Evolutionary conservation across 106 monocot species (phyloP), one percentile per base, ranked within the genome.

Genomic region (Acorus gramineus): DNA sequence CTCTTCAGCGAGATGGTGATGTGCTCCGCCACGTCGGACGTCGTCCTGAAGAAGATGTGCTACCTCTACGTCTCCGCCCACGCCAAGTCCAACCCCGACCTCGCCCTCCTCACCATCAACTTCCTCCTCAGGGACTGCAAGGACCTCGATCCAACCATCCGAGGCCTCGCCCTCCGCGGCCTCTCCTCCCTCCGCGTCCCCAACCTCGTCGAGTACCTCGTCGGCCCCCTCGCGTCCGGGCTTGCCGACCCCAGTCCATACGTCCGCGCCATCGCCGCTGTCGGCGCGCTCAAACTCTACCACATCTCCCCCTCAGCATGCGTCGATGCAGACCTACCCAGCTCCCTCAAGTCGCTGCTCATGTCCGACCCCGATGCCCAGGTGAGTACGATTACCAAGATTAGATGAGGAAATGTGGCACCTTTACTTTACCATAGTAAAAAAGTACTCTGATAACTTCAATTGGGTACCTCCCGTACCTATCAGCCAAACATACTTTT

Each of bases 1-100:
- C 85, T 81, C 62, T 98, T 98, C 88, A 83, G 85, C 63, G 96
- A 98, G 85, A 98, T 98, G 98, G 98, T 98, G 60, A 91, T 98
- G 92, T 98, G 98, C 77, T 92, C 92, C 46, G 91, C 98, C 62
- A 98, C 98, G 10, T 85, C 98, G 59, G 98, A 98, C 77, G 73
- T 92, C 44, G 98, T 98, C 52, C 73, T 91, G 11, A 98, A 98
- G 73, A 98, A 98, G 85, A 98, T 98, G 98, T 98, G 98, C 85
- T 98, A 98, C 66, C 88, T 98, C 64, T 98, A 98, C 66, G 98
- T 98, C 44, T 87, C 83, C 46, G 84, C 79, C 65, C 81, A 98
- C 71, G 98, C 98, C 12, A 73, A 82, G 50, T 49, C 72, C 51
- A 88, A 98, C 64, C 98, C 98, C 42, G 98, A 98, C 66, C 82